Evolutionary conservation across 2,329 filamentous ascomycete species (phyloP), one percentile per base, ranked within the genome.

Genomic region (Coleophoma eucalyptorum): DNA sequence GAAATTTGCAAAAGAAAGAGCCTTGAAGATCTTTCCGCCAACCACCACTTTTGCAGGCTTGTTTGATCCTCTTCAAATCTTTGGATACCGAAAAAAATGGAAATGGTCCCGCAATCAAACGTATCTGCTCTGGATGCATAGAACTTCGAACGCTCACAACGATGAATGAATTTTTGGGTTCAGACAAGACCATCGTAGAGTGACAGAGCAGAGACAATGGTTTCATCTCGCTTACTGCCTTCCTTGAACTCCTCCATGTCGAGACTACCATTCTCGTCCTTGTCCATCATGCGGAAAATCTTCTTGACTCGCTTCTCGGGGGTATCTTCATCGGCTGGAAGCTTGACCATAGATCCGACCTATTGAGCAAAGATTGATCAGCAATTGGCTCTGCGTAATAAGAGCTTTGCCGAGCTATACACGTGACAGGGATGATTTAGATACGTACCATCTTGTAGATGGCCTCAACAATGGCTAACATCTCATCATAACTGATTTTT

Each of bases 251-350:
- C 94, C 55, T 92, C 87, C 81, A 97, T 93, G 69, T 97, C 93
- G 63, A 99, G 75, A 66, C 89, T 95, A 62, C 93, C 94, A 68
- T 97, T 97, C 76, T 97, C 93, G 69, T 99, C 94, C 80, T 99
- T 99, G 78, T 99, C 94, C 94, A 99, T 99, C 94, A 97, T 97
- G 65, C 87, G 81, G 79, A 99, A 99, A 71, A 99, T 97, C 79
- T 99, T 99, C 72, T 80, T 85, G 56, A 99, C 94, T 58, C 94
- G 87, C 78, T 99, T 99, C 79, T 97, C 93, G 16, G 94, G 94
- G 51, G 94, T 99, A 73, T 99, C 93, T 76, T 99, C 94, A 73
- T 99, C 94, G 71, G 97, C 91, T 48, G 94, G 94, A 42, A 99
- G 80, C 73, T 97, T 97, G 64, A 99, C 94, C 94, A 99, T 99